Percentiles rank a stretch among this genome's conserved stretches.
Conservation (phyloP, 495 filamentous ascomycete genomes). For the Clohesyomyces aquaticus region DNA sequence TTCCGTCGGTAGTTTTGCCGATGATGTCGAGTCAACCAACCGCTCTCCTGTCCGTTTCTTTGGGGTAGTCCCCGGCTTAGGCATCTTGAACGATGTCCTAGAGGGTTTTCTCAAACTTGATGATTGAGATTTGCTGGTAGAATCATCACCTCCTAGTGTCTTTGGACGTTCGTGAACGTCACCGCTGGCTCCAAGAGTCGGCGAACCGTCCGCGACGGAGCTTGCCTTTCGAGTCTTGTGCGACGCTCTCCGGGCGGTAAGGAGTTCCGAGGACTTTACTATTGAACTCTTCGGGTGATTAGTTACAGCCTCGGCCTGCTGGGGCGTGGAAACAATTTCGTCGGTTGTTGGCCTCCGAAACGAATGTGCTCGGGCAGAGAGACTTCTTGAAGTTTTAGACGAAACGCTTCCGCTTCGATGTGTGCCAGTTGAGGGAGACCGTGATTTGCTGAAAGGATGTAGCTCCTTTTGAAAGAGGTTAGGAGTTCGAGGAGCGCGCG, state of each 20-base stretch:
- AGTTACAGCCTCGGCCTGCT: not conserved
- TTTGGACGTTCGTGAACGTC: too few species aligned
- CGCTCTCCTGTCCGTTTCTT: not conserved
- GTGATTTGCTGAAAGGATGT: not conserved
- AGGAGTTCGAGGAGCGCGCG: conserved; percentile 3
- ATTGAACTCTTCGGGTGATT: not conserved
- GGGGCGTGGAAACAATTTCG: conserved; percentile 11
- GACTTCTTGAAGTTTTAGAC: not conserved
- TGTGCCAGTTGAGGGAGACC: not conserved
- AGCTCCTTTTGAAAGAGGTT: not conserved
- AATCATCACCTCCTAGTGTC: too few species aligned
- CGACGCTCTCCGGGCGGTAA: not conserved
- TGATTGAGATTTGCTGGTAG: too few species aligned
- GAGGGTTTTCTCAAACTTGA: conserved; percentile 20
- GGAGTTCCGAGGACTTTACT: not conserved
- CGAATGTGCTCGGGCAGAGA: not conserved
- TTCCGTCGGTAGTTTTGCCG: not conserved
- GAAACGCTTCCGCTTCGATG: not conserved
- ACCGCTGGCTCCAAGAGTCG: too few species aligned
- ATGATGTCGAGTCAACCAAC: not conserved
- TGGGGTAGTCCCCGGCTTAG: not conserved
- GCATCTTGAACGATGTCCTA: conserved; percentile 12
- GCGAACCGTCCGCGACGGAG: not conserved
- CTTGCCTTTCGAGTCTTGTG: not conserved
- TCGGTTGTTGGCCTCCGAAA: conserved; percentile 5